Evolutionary conservation across 2,329 filamentous ascomycete species (phyloP).

Genomic region (Fusarium brevicatenulatum): DNA sequence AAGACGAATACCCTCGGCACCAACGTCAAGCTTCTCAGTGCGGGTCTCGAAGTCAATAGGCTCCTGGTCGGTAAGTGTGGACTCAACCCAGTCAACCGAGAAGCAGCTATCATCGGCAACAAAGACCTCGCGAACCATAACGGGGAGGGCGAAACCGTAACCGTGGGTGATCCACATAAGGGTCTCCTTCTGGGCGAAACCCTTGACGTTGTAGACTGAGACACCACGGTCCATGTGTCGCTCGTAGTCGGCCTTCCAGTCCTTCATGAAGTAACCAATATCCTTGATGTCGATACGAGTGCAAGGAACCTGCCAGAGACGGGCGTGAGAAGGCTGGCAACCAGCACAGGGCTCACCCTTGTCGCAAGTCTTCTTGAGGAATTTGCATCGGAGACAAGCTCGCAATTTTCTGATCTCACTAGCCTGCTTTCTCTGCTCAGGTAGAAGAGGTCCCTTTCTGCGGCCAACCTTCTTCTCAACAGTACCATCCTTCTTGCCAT

Average conservation of each 20-base stretch:
- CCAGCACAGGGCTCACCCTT: slow-evolving; percentile 96
- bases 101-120: slow-evolving; percentile 94
- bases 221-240: slow-evolving; percentile 87
- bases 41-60: slow-evolving; percentile 85
- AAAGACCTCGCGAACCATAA: slow-evolving; percentile 93
- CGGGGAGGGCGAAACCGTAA: slow-evolving; percentile 91
- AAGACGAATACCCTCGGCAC: slow-evolving; percentile 85
- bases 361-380: slow-evolving; percentile 98
- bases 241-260: slow-evolving; percentile 98
- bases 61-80: slow-evolving; percentile 71
- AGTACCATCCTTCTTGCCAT: slow-evolving; percentile 80
- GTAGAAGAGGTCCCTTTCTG: slow-evolving; percentile 87
- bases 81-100: slow-evolving; percentile 92
- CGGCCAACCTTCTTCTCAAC: slow-evolving; percentile 92
- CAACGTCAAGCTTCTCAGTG: slow-evolving; percentile 89
- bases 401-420: slow-evolving; percentile 96
- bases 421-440: slow-evolving; percentile 94
- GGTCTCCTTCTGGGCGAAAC: slow-evolving; percentile 73
- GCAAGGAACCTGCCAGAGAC: slow-evolving; percentile 97
- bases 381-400: slow-evolving; percentile 95
- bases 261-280: slow-evolving; percentile 98
- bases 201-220: slow-evolving; percentile 95
- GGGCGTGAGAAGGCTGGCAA: slow-evolving; percentile 93
- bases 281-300: slow-evolving; percentile 99
- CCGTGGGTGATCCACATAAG: slow-evolving; percentile 95